phyloP scores from a whole-genome alignment of 257 asterid species.

The Henckelia pumila region DNA sequence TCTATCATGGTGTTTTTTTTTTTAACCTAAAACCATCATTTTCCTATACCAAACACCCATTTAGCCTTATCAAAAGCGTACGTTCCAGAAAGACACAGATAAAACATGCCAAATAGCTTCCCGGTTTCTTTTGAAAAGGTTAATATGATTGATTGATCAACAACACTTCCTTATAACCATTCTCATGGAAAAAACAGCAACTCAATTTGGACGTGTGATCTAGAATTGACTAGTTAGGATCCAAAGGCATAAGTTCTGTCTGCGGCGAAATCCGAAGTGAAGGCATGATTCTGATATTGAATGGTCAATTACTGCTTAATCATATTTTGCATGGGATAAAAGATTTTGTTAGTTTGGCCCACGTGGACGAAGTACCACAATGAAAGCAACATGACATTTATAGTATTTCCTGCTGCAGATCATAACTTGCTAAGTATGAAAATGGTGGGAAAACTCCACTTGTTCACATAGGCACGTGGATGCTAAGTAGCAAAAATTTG shows the following conservation, averaged over 20 bases:
- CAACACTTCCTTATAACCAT: not conserved
- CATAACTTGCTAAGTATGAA: not conserved
- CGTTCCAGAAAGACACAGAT: not conserved
- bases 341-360: slow-evolving; percentile 6
- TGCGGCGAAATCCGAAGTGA: slow-evolving; percentile 4
- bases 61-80: not conserved
- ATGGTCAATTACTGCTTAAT: slow-evolving; percentile 3
- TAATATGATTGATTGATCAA: not conserved
- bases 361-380: slow-evolving; percentile 5
- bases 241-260: not conserved
- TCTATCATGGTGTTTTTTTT: not conserved
- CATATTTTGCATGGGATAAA: slow-evolving; percentile 14
- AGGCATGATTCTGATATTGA: slow-evolving; percentile 1
- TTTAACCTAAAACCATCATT: slow-evolving; percentile 3
- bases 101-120: not conserved
- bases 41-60: not conserved
- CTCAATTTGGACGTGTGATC: not conserved
- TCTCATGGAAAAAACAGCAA: not conserved
- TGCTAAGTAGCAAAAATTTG: slow-evolving; percentile 15
- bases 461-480: slow-evolving; percentile 8
- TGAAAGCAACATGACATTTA: slow-evolving; percentile 1
- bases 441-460: slow-evolving; percentile 8
- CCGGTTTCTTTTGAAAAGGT: slow-evolving; percentile 1
- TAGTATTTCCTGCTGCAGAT: slow-evolving; percentile 8
- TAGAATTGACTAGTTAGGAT: not conserved